Evolutionary conservation across 23 red algal genomes (phyloP), one percentile per base, ranked within the genome.

Genomic region (Agarophyton chilense): DNA sequence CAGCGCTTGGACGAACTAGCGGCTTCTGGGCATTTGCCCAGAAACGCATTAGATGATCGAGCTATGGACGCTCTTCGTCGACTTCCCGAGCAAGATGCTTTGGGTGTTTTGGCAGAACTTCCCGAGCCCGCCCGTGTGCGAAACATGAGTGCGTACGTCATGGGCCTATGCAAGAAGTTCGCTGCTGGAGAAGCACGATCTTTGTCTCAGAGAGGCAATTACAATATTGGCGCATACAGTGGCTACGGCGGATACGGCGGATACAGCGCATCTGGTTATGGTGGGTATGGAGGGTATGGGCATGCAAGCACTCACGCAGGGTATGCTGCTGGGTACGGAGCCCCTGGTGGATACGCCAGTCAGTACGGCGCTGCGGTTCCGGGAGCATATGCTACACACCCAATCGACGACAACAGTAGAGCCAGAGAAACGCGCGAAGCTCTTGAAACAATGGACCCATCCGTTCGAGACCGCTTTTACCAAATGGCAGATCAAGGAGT

Each of bases 121-220:
- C 81, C 82, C n/a, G 92, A 94, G 34, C 92, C 92, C 43, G 63
- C 80, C 19, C 82, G 92, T 33, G 92, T 94, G 17, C 71, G 92
- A 11, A 94, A 94, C 52, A 70, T 79, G 92, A 88, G 82, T 54
- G 92, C 92, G 2, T 94, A 94, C 73, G 82, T 94, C 16, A 94
- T 94, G 92, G 83, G 92, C 26, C 76, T 94, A 42, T 86, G 74
- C 77, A 86, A 86, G 57, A 94, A 94, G 83, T 94, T 87, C 66
- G 90, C 90, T n/a, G 72, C 66, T 56, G 90, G 79, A 45, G 79
- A 84, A 43, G 90, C 90, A 0, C 65, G 79, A 25, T 79, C 78
- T 40, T 53, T 78, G 14, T 75, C 86, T 0, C 44, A 72, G 35
- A 68, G 67, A 71, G 75, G 57, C 47, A 67, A 62, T 55, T 53